phyloP scores from a whole-genome alignment of 176 grass and related monocot species.

The Oryza punctata region DNA sequence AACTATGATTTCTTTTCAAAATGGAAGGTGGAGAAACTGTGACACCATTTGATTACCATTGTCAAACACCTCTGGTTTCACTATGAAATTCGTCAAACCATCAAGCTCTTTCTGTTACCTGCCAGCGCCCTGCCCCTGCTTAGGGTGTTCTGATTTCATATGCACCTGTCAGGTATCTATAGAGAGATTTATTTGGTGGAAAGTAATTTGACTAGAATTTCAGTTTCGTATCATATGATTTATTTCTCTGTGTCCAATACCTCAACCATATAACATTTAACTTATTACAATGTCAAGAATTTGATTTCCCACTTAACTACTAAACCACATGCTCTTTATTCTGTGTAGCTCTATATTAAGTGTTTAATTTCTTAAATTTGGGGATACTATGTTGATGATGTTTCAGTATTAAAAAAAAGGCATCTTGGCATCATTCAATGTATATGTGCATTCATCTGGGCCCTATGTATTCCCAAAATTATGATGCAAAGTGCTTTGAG shows the following conservation, averaged over 20 bases:
- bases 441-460: conserved; percentile 29
- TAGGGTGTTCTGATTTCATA: conserved; percentile 18
- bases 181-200: conserved; percentile 6
- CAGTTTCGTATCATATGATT: conserved; percentile 18
- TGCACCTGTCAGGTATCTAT: conserved; percentile 3
- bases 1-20: neutral
- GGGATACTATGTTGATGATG: conserved; percentile 2
- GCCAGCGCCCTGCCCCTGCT: conserved; percentile 2
- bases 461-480: conserved; percentile 30
- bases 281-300: neutral
- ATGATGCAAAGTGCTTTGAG: conserved; percentile 61
- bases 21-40: conserved; percentile 2
- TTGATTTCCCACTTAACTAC: neutral
- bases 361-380: conserved; percentile 17
- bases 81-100: neutral
- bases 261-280: neutral
- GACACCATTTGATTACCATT: neutral
- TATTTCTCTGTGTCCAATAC: neutral
- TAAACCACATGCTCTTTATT: neutral
- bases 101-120: conserved; percentile 21
- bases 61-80: neutral
- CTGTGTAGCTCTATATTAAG: neutral
- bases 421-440: conserved; percentile 35
- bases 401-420: conserved; percentile 35
- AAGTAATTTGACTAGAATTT: conserved; percentile 1